phyloP scores from a whole-genome alignment of 257 asterid genomes.

The Solanum boliviense region DNA sequence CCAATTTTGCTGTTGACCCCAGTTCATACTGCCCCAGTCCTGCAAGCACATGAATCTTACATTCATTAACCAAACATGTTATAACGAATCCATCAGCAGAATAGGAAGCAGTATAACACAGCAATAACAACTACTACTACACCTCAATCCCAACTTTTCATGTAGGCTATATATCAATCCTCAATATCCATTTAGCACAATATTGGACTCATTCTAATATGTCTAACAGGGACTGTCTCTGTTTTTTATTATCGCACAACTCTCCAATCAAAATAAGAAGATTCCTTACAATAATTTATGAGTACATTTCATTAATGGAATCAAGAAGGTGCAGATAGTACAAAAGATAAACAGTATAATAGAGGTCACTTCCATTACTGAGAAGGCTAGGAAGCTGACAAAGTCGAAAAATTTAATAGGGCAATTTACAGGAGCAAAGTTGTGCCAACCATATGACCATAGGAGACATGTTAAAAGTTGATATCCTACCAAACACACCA shows the following conservation, averaged over 20 bases:
- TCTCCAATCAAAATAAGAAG: background rate
- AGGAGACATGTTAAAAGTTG: background rate
- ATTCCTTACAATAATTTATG: background rate
- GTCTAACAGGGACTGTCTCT: background rate
- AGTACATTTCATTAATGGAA: background rate
- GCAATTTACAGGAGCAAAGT: background rate
- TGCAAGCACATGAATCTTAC: slow-evolving; percentile 18
- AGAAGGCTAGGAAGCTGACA: background rate
- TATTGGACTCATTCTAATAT: background rate
- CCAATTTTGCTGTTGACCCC: slow-evolving; percentile 80
- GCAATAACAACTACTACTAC: background rate
- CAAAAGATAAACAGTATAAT: background rate
- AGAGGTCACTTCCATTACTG: background rate
- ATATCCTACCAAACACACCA: background rate
- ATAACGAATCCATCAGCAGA: background rate
- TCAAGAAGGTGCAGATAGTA: background rate
- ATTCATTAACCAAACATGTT: background rate
- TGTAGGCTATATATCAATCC: background rate
- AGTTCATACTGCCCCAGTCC: slow-evolving; percentile 68
- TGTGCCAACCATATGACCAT: background rate
- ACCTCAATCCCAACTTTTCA: background rate
- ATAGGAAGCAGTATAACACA: background rate
- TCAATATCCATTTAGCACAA: background rate
- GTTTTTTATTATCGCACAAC: background rate
- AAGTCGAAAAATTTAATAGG: background rate